A percentile compares a stretch with the other conserved stretches of the same genome.
phyloP scores from a whole-genome alignment of 139 green algal genomes.

The Tetratostichococcus sp. region DNA sequence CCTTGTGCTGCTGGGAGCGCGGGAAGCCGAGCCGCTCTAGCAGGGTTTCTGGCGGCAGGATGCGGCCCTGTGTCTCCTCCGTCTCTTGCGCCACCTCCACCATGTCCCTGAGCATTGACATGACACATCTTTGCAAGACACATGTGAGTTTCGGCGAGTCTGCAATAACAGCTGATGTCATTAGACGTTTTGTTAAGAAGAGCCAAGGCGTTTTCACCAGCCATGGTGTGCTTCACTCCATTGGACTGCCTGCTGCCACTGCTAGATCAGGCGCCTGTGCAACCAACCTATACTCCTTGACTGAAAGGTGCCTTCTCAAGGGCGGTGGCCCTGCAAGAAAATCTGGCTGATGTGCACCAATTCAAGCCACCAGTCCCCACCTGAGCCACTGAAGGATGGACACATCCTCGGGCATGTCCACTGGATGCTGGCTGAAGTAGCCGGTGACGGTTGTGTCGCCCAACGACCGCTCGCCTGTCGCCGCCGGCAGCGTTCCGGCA shows the following conservation, averaged over 20 bases:
- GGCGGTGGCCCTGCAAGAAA: no score
- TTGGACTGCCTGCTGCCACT: no score
- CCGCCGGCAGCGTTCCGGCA: slow-evolving; percentile 19
- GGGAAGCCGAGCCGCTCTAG: slow-evolving; percentile 54
- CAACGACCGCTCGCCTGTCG: slow-evolving; percentile 22
- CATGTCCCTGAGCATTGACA: slow-evolving; percentile 12
- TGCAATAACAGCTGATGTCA: no score
- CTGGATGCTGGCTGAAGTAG: slow-evolving; percentile 72
- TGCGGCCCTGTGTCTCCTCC: slow-evolving; percentile 8
- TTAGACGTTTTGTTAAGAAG: no score
- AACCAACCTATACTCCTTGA: no score
- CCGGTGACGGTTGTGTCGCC: slow-evolving; percentile 64
- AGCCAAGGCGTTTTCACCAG: no score
- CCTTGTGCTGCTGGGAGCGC: slow-evolving; percentile 52
- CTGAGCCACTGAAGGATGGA: slow-evolving; percentile 62
- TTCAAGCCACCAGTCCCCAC: slow-evolving; percentile 11
- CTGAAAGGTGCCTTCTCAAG: no score
- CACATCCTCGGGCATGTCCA: slow-evolving; percentile 45
- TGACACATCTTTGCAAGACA: no score
- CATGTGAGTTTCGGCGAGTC: no score
- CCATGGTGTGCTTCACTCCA: no score
- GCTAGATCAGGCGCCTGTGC: no score
- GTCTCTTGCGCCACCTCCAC: slow-evolving; percentile 39
- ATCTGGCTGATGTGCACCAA: no score
- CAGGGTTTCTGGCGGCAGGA: slow-evolving; percentile 16